These are phyloP conservation scores for Taphrina flavorubra DNA, from an alignment of 1,139 yeast genomes.

Conservation along the genomic window DNA sequence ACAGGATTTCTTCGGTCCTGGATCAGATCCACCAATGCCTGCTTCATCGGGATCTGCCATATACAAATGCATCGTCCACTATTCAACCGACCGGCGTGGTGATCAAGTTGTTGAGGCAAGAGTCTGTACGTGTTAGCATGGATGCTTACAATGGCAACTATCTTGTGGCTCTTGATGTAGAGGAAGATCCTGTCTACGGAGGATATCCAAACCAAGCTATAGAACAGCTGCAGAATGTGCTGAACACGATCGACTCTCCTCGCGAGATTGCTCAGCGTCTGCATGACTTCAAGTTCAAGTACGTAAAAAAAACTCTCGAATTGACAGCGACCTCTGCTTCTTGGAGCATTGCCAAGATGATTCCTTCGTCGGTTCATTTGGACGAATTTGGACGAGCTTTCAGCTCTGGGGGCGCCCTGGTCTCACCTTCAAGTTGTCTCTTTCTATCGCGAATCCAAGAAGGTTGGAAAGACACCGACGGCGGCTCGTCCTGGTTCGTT, in stretches of 20 bases:
- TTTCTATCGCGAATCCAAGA: constrained; percentile 34
- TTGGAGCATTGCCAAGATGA: constrained; percentile 28
- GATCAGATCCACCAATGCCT: constrained; percentile 6
- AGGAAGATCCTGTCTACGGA: neutral
- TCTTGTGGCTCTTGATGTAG: constrained; percentile 4
- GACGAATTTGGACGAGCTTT: constrained; percentile 40
- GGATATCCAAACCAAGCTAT: neutral
- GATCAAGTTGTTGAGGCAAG: neutral
- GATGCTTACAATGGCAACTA: constrained; percentile 20
- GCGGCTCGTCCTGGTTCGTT: constrained; percentile 37
- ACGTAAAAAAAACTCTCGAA: constrained; percentile 28
- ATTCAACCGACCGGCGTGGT: neutral
- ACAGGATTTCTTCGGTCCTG: constrained; percentile 1
- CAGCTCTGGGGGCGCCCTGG: constrained; percentile 9
- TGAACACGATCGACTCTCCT: neutral
- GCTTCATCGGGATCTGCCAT: neutral
- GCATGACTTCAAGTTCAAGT: constrained; percentile 24
- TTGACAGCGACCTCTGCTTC: constrained; percentile 18
- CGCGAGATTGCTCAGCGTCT: constrained; percentile 14
- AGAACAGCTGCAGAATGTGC: constrained; percentile 5
- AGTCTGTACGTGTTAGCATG: constrained; percentile 7
- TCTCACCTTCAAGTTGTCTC: constrained; percentile 24
- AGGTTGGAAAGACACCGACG: constrained; percentile 36
- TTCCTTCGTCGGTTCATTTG: constrained; percentile 23
- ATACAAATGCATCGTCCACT: neutral